Base-by-base conservation (phyloP, 1,284 basidiomycete genomes). In the Calocybe gambosa region DNA sequence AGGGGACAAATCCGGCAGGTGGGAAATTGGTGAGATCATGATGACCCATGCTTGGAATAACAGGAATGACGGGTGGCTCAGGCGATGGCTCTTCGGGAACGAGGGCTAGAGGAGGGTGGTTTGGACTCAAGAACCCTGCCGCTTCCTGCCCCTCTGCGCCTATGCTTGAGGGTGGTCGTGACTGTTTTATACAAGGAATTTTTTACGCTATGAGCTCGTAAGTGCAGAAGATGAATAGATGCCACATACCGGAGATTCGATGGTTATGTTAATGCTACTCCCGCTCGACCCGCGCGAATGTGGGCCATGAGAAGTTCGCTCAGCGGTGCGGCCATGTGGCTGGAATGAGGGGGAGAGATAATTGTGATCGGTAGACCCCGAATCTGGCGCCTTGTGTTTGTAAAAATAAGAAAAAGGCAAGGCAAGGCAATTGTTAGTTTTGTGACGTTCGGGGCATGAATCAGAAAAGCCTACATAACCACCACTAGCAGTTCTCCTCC, bases 31-130 rank as follows among this genome's bases (percentile, higher is more conserved):
- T 33, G 5, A 43, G 16, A 23, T 36, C 42, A 3, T 1, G 18
- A 39, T 43, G 36, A 9, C 29, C 21, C 18, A 16, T 15, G 25
- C 43, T 34, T 5, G 31, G 31, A 5, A 34, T 34, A 8, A 34
- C 43, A 9, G 51, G 51, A 21, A 53, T 48, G 10, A 53, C 51
- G 6, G 51, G 51, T n/a, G 34, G 20, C n/a, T 34, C 31, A 7
- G 31, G 15, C 31, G 31, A 15, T 3, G 19, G 49, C 34, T 45
- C 46, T 16, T 49, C 39, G 15, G 47, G 29, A 13, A 31, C 38
- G 7, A 52, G 39, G 3, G 37, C 15, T 2, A 45, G 42, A 26
- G 47, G 42, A 3, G 23, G 21, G n/a, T 40, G 39, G 26, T 44
- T 42, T 2, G 51, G 51, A 19, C 51, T 52, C 26, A 52, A 43